Evolutionary conservation across 768 basidiomycete genomes (phyloP).

Genomic region (Rhizopogon salebrosus): DNA sequence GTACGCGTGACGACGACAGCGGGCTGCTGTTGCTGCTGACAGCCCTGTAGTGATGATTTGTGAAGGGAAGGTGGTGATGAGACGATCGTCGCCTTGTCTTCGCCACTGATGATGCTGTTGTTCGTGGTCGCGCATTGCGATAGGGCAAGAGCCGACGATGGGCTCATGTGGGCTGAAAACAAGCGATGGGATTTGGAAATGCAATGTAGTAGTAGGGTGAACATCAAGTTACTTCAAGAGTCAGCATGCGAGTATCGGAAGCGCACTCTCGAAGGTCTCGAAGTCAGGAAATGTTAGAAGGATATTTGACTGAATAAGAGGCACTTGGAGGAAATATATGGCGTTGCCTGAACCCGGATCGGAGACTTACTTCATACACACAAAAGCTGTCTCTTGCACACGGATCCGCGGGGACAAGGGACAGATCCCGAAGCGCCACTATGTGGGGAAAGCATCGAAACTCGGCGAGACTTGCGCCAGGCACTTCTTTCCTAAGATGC

Average conservation of each 20-base stretch:
- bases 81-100: constrained; percentile 16
- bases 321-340: constrained; percentile 6
- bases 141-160: constrained; percentile 23
- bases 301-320: constrained; percentile 7
- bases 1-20: constrained; percentile 22
- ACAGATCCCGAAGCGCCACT: constrained; percentile 19
- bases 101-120: constrained; percentile 20
- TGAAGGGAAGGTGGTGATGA: constrained; percentile 1
- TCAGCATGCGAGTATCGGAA: constrained; percentile 11
- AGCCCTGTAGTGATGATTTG: constrained; percentile 1
- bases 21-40: constrained; percentile 14
- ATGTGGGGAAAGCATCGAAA: constrained; percentile 23
- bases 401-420: constrained; percentile 28
- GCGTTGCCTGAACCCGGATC: constrained; percentile 15
- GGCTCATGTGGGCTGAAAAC: constrained; percentile 17
- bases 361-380: constrained; percentile 19
- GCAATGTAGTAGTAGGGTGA: constrained; percentile 2
- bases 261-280: constrained; percentile 2
- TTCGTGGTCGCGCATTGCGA: constrained; percentile 27
- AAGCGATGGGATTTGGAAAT: background rate
- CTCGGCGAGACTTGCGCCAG: constrained; percentile 6
- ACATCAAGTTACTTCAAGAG: constrained; percentile 12
- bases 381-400: constrained; percentile 9
- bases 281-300: background rate
- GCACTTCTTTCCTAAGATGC: constrained; percentile 5